Conservation (phyloP, 78 protist genomes). For the Isochrysis galbana region DNA sequence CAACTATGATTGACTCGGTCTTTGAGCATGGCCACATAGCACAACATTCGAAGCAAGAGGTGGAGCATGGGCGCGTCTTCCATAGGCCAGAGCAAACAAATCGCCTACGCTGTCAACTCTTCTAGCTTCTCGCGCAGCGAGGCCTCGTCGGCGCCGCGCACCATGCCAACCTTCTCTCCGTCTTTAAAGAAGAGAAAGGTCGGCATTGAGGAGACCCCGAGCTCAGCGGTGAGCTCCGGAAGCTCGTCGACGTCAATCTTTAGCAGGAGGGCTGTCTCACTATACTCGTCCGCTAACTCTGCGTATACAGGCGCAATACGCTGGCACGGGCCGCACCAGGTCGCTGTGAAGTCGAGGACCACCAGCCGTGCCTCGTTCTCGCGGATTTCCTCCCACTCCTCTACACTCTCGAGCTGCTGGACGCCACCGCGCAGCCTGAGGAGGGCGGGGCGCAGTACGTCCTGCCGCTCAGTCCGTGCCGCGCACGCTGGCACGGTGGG, state of each 20-base stretch:
- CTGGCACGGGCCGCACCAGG: slow-evolving; percentile 79
- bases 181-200: slow-evolving; percentile 61
- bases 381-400: not conserved
- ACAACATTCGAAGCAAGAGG: too few species aligned
- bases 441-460: not conserved
- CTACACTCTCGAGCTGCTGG: not conserved
- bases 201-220: slow-evolving; percentile 68
- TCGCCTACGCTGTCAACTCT: not conserved
- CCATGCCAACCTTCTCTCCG: slow-evolving; percentile 6
- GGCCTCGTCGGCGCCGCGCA: slow-evolving; percentile 42
- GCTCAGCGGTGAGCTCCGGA: slow-evolving; percentile 49
- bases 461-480: too few species aligned
- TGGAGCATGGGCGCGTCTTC: too few species aligned
- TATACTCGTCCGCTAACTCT: slow-evolving; percentile 34
- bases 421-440: slow-evolving; percentile 9
- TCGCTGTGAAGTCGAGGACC: slow-evolving; percentile 71
- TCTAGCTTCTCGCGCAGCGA: not conserved
- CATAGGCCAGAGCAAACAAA: not conserved
- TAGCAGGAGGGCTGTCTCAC: slow-evolving; percentile 59
- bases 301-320: slow-evolving; percentile 64
- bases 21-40: too few species aligned
- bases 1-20: too few species aligned
- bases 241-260: slow-evolving; percentile 74
- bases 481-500: too few species aligned
- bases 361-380: slow-evolving; percentile 10